These are phyloP conservation scores for Huntiella savannae DNA, from an alignment of 2,329 filamentous ascomycete species.

Conservation along the genomic window DNA sequence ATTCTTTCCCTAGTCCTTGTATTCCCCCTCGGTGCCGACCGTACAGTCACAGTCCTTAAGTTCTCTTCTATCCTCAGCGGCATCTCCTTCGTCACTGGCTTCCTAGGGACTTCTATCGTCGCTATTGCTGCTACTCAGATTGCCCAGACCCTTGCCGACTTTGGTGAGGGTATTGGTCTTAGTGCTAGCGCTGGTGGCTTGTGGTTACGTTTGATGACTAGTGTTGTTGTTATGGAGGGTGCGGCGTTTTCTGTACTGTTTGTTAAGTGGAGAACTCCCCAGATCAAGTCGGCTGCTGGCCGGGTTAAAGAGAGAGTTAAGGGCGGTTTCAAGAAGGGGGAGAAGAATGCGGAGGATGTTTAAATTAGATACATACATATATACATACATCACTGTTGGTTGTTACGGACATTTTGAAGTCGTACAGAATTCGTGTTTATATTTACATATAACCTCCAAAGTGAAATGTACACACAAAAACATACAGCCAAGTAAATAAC, in stretches of 20 bases:
- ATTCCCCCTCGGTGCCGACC: neutral
- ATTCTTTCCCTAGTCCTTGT: slow-evolving; percentile 17
- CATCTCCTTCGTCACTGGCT: slow-evolving; percentile 21
- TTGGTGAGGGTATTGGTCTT: slow-evolving; percentile 26
- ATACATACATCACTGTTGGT: too few relatives aligned
- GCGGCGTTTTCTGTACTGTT: slow-evolving; percentile 14
- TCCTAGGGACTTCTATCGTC: slow-evolving; percentile 25
- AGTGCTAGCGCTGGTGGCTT: slow-evolving; percentile 23
- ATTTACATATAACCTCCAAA: too few relatives aligned
- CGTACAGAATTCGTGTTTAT: too few relatives aligned
- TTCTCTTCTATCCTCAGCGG: slow-evolving; percentile 21
- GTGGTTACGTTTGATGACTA: slow-evolving; percentile 28
- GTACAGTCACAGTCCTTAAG: neutral
- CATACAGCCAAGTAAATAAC: too few relatives aligned
- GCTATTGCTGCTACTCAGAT: slow-evolving; percentile 24
- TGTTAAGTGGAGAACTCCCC: slow-evolving; percentile 13
- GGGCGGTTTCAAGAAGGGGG: too few relatives aligned
- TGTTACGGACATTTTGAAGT: too few relatives aligned
- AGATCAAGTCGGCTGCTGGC: slow-evolving; percentile 12
- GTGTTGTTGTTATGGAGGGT: slow-evolving; percentile 25
- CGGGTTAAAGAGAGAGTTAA: slow-evolving; percentile 15
- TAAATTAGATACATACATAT: too few relatives aligned
- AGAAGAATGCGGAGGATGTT: too few relatives aligned
- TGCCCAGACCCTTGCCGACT: slow-evolving; percentile 23
- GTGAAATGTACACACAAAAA: too few relatives aligned